Conservation (phyloP, 805 yeast species). For the Teunomyces kruisii region DNA sequence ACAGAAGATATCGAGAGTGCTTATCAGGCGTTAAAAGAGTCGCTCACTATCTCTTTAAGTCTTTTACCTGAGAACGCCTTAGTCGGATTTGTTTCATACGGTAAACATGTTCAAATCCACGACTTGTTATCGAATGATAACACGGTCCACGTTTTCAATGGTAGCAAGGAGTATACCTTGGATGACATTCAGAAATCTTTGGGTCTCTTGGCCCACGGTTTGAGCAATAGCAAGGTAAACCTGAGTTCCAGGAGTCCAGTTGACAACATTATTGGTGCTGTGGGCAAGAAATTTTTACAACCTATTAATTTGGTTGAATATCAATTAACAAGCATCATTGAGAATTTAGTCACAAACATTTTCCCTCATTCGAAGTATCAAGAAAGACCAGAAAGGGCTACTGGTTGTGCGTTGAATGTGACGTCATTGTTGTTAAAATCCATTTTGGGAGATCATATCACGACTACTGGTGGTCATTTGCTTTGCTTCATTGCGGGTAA, state of each 20-base stretch:
- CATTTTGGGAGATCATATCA: slow-evolving; percentile 38
- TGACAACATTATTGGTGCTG: slow-evolving; percentile 13
- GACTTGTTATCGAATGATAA: slow-evolving; percentile 40
- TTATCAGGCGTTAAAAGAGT: slow-evolving; percentile 48
- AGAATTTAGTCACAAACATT: slow-evolving; percentile 46
- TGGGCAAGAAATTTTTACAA: slow-evolving; percentile 45
- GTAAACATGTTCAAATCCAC: slow-evolving; percentile 58
- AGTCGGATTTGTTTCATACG: slow-evolving; percentile 59
- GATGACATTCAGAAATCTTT: slow-evolving; percentile 48
- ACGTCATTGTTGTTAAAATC: slow-evolving; percentile 40
- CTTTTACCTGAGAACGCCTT: slow-evolving; percentile 55
- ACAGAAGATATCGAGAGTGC: slow-evolving; percentile 48
- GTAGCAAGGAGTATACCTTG: slow-evolving; percentile 48
- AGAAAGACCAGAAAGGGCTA: slow-evolving; percentile 52
- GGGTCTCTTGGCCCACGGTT: slow-evolving; percentile 40
- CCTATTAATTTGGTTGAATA: slow-evolving; percentile 52
- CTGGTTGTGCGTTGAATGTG: slow-evolving; percentile 60
- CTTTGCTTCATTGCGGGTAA: slow-evolving; percentile 62
- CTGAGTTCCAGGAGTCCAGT: slow-evolving; percentile 14
- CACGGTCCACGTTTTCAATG: slow-evolving; percentile 49
- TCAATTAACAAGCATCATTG: slow-evolving; percentile 48
- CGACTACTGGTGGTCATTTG: slow-evolving; percentile 51
- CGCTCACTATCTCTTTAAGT: slow-evolving; percentile 42
- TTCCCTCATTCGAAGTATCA: slow-evolving; percentile 45
- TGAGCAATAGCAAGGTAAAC: slow-evolving; percentile 16